Evolutionary conservation across 2,329 filamentous ascomycete species (phyloP), one percentile per base, ranked within the genome.

Genomic region (Cercospora sp.): DNA sequence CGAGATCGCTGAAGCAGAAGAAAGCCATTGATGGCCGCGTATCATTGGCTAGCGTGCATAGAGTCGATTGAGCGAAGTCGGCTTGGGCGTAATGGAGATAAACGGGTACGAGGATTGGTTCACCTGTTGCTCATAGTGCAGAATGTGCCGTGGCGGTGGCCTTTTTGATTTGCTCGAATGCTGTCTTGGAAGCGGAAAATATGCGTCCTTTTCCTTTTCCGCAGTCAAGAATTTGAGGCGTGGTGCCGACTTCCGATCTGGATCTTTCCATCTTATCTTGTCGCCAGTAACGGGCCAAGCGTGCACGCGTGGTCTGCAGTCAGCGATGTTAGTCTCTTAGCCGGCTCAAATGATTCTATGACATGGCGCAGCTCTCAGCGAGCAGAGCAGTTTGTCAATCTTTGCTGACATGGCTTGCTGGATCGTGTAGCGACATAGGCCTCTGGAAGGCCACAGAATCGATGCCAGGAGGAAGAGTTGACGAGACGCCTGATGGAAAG

Each of bases 1-100:
- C 66, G 66, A 68, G n/a, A 49, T 68, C 66, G 66, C 61, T 65
- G 61, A 65, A 61, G 61, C 61, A 32, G 51, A 61, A 60, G 61
- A 40, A 34, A 58, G 30, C n/a, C 43, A 49, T 53, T 60, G 24
- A 68, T n/a, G 21, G 34, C 13, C 53, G 28, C 26, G 28, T 28
- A 21, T 57, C 32, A 65, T 68, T 68, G 66, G 66, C 34, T 68
- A 32, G 21, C 21, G 55, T 34, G 61, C 24, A 12, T 30, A 26
- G 49, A n/a, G 28, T 49, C n/a, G 32, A 37, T 40, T 61, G 26
- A 57, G 66, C 66, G 66, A 68, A 28, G 16, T 65, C 66, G 61
- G 66, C 53, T 40, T 43, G 34, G 34, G 62, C 40, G 37, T 34
- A 28, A 30, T 30, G 60, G 18, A 62, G 37, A 21, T 21, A 51